These are phyloP conservation scores for Ilyonectria sp. DNA, from an alignment of 2,329 filamentous ascomycete genomes.

Conservation along the genomic window DNA sequence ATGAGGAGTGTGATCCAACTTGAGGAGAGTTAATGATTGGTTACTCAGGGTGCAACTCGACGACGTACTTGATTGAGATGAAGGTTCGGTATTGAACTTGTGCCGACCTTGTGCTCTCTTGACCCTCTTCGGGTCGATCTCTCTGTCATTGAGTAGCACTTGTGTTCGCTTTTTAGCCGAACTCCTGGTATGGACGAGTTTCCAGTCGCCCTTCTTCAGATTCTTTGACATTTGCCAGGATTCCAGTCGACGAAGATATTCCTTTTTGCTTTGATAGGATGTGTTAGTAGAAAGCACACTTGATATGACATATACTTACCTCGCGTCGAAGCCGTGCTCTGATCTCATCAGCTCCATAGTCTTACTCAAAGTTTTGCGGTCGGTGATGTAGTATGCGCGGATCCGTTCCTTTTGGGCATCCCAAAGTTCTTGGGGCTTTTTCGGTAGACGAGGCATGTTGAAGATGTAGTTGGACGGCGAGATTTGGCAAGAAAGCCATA, in stretches of 20 bases:
- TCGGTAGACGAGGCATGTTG: conserved; percentile 5
- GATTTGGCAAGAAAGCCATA: not conserved
- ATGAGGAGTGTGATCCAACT: not conserved
- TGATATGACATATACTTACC: not conserved
- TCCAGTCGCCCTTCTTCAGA: conserved; percentile 3
- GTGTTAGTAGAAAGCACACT: not conserved
- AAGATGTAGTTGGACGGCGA: not conserved
- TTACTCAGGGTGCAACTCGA: not conserved
- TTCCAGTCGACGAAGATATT: conserved; percentile 9
- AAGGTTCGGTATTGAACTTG: not conserved
- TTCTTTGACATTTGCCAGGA: conserved; percentile 14
- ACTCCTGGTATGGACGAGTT: not conserved
- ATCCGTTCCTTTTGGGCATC: conserved; percentile 18
- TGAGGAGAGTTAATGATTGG: not conserved
- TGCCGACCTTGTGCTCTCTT: not conserved
- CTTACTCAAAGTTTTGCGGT: not conserved
- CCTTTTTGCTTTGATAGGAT: not conserved
- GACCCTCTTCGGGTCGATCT: not conserved
- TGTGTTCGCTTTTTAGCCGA: not conserved
- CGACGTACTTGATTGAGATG: not conserved
- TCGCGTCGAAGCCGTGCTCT: conserved; percentile 6
- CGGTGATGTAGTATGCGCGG: not conserved
- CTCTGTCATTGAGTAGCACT: not conserved
- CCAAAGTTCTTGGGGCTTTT: conserved; percentile 6
- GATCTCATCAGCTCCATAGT: conserved; percentile 7